Percentiles rank a stretch among this genome's conserved stretches.
Evolutionary conservation across 441 rosid genomes (phyloP).

Genomic region (Corymbia calophylla): DNA sequence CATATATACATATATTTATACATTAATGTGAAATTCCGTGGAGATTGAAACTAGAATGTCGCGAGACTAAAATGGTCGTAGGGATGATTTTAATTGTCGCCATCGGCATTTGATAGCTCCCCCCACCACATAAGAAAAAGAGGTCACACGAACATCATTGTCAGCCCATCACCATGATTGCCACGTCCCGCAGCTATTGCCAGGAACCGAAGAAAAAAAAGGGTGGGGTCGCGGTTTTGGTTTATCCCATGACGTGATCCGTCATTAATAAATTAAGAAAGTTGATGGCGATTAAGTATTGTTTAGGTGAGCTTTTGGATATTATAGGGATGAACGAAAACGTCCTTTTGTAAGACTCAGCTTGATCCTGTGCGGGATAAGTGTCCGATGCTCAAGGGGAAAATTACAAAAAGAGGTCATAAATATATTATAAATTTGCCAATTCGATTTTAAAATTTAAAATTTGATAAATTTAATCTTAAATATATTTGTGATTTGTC

Average conservation of each 20-base stretch:
- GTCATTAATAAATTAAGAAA: background rate
- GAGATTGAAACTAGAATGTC: background rate
- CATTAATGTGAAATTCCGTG: background rate
- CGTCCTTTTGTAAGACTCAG: background rate
- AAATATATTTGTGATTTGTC: background rate
- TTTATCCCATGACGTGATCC: background rate
- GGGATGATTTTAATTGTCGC: background rate
- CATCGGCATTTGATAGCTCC: background rate
- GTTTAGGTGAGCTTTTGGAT: background rate
- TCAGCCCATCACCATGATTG: background rate
- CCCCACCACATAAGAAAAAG: background rate
- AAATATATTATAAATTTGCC: background rate
- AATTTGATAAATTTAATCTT: background rate
- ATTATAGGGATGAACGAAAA: background rate
- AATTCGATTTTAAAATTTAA: fast-evolving
- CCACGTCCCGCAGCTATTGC: background rate
- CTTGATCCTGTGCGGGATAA: background rate
- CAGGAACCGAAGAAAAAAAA: background rate
- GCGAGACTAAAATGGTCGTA: background rate
- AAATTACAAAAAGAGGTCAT: background rate
- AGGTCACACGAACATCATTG: background rate
- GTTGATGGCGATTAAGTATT: background rate
- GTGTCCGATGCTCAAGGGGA: background rate
- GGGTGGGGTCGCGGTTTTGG: background rate
- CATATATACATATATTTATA: background rate